Evolutionary conservation across 345 rosid genomes (phyloP), one percentile per base, ranked within the genome.

Genomic region (Citrus hindsii): DNA sequence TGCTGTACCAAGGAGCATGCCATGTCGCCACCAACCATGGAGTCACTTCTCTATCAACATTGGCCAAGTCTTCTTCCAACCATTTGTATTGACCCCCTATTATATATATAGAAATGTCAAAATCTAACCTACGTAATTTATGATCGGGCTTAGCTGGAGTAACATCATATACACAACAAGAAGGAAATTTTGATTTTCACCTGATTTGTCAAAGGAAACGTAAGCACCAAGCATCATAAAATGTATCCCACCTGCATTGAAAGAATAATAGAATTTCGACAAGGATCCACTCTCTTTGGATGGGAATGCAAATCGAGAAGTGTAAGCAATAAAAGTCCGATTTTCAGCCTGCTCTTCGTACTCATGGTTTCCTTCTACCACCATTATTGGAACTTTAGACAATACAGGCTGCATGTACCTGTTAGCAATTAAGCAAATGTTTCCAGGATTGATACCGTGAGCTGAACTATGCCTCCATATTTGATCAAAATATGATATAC

Each of bases 1-100:
- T 91, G 84, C 89, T 92, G 73, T 95, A 95, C 99, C 99, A 95
- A 51, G 97, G 94, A 75, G 91, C 69, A 60, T 90, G 92, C 95
- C 98, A 92, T 33, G 91, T 79, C 70, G 92, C 99, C 81, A 91
- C 88, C 75, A 91, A 77, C 99, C 99, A 95, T 58, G 98, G 97
- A 59, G 99, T 92, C 76, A 89, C 87, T 65, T 81, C 76, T 81
- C 97, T 84, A 84, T 95, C 61, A 18, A 92, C 83, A 18, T 82
- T 85, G 10, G 80, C 86, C 58, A 95, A 82, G 81, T 95, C 98
- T 58, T 80, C 83, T 84, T 91, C 87, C 74, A 94, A 84, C 99
- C 99, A 95, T 56, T 76, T 86, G 87, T 89, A 92, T 79, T 93
- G 95, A 79, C 83, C 89, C n/a, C 87, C 97, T 95, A 85, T 71